Evolutionary conservation across 1,284 basidiomycete genomes (phyloP), one percentile per base, ranked within the genome.

Genomic region (Filobasidium uniguttulatum): DNA sequence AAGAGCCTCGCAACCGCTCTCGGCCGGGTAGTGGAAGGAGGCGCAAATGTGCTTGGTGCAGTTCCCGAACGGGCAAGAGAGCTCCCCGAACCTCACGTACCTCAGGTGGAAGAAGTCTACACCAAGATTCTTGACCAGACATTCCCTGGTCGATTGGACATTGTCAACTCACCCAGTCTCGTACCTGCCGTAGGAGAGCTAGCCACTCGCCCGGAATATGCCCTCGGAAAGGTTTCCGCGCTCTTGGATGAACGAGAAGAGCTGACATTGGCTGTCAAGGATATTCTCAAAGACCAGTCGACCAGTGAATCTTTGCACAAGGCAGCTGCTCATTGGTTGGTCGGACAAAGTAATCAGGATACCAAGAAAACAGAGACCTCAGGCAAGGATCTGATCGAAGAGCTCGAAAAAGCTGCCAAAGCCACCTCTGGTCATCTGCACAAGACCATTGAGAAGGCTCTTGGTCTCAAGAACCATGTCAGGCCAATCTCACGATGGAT

Each of bases 191-290:
- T 82, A 56, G 84, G 86, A 20, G 69, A 75, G 44, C 65, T 79
- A 49, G 85, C 88, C 12, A 91, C 87, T 15, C 84, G 78, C 31
- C 93, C 93, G 2, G 88, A 97, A 62, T 97, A 84, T 64, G 91
- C 93, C 0, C 78, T 97, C 30, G 91, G 93, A 35, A 83, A 88
- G 54, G 81, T 90, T 37, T 80, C 87, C 25, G 85, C 83, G 4
- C 79, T 89, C 62, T 68, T 88, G 50, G 81, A 83, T 54, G 76
- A 80, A 57, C 78, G 85, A 19, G 72, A 74, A 23, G 75, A 79
- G 49, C 77, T 90, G 23, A 67, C 82, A 36, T 65, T 71, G 17
- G 74, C 77, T 23, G 77, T 85, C 41, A 76, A 80, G 58, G 75
- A 77, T 48, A 62, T 73, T 41, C 60, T 75, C 50, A 68, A 81